Evolutionary conservation across 768 basidiomycete genomes (phyloP).

Genomic region (Tubosaeta sp.): DNA sequence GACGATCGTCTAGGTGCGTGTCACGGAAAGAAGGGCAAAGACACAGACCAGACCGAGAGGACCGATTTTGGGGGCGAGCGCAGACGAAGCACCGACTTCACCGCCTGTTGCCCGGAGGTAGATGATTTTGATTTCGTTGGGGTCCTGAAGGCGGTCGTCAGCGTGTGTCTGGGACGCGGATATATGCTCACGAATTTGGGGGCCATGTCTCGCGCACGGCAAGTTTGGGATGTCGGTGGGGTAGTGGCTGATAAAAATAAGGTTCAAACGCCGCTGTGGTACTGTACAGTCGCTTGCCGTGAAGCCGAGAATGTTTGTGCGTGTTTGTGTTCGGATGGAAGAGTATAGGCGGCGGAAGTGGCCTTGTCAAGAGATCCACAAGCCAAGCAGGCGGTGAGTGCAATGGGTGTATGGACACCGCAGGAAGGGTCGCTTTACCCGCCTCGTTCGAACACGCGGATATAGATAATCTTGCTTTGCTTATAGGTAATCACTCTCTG

Average conservation of each 20-base stretch:
- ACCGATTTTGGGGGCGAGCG: constrained; percentile 99
- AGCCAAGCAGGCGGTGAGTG: constrained; percentile 39
- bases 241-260: constrained; percentile 36
- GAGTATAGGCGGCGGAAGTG: neutral
- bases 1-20: neutral
- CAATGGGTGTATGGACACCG: constrained; percentile 78
- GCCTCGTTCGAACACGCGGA: constrained; percentile 79
- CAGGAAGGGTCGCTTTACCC: constrained; percentile 75
- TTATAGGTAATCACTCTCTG: constrained; percentile 66
- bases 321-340: constrained; percentile 29
- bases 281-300: constrained; percentile 50
- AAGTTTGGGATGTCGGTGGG: neutral
- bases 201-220: constrained; percentile 50
- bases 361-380: constrained; percentile 12
- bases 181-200: constrained; percentile 63
- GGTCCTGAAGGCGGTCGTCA: constrained; percentile 61
- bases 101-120: constrained; percentile 98
- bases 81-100: constrained; percentile 98
- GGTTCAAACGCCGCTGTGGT: constrained; percentile 49
- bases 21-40: neutral
- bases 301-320: constrained; percentile 32
- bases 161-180: neutral
- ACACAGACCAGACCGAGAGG: constrained; percentile 93
- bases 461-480: constrained; percentile 77
- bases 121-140: constrained; percentile 98